Evolutionary conservation across 169 alveolate genomes (phyloP).

Genomic region (Perkinsus olseni): DNA sequence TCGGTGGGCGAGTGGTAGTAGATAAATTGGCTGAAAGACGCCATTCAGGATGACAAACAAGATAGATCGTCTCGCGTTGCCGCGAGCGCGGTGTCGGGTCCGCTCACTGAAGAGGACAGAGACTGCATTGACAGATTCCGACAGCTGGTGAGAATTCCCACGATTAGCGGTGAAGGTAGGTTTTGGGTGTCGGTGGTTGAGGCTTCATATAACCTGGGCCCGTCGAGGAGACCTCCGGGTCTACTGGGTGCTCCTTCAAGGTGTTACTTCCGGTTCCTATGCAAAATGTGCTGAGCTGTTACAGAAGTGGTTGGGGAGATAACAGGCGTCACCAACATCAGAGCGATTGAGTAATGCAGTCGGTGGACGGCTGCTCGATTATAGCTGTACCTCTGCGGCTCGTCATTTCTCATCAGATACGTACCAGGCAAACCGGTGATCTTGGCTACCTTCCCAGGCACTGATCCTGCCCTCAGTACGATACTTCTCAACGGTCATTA

Average conservation of each 20-base stretch:
- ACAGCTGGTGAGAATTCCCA: neutral
- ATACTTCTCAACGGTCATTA: slow-evolving; percentile 24
- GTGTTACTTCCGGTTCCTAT: neutral
- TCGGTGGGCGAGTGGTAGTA: neutral
- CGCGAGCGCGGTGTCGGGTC: neutral
- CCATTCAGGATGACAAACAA: too few relatives aligned
- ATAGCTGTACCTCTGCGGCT: too few relatives aligned
- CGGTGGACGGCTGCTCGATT: neutral
- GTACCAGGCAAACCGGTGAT: neutral
- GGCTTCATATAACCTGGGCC: too few relatives aligned
- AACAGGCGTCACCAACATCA: neutral
- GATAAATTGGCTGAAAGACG: too few relatives aligned
- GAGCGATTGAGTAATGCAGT: neutral
- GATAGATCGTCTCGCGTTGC: neutral
- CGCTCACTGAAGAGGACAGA: neutral
- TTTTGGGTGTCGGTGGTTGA: neutral
- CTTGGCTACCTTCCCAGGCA: neutral
- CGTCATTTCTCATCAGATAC: too few relatives aligned
- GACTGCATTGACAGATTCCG: neutral
- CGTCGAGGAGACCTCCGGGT: too few relatives aligned
- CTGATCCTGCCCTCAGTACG: neutral
- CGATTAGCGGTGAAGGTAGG: neutral
- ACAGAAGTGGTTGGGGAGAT: neutral
- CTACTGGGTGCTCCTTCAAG: neutral
- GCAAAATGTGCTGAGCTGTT: neutral